Base-by-base conservation (phyloP, 2,329 filamentous ascomycete genomes). In the Domatiomyces globalis region DNA sequence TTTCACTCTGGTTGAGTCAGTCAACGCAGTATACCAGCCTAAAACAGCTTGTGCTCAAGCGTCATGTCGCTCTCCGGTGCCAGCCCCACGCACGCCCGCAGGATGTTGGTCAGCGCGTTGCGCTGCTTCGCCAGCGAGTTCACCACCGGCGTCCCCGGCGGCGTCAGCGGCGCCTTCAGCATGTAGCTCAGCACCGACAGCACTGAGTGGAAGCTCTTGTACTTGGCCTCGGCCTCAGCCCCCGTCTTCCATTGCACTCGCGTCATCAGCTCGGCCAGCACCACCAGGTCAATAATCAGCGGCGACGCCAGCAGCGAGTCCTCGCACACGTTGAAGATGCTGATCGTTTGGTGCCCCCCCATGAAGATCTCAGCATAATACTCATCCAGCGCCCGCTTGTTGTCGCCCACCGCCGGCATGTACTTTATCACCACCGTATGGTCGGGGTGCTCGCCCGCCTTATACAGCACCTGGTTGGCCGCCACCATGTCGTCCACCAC, bases 351-450 rank as follows among this genome's bases (percentile, higher is more conserved):
- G 73, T 96, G 92, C 43, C 92, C 92, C 60, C 92, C 92, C 72
- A 96, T 79, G 79, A 98, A 98, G 71, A 98, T 96, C 77, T 98
- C 90, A 51, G 88, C 92, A 62, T 95, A 95, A 79, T 98, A 98
- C 77, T 98, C 92, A 65, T 98, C 92, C 50, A 98, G 78, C 50
- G 92, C 92, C 66, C 92, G 88, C 81, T 98, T 98, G 79, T 95
- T 94, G 73, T 98, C 92, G 56, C 92, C 92, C 47, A 98, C 92
- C 57, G 89, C 87, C 36, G 92, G 92, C 89, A 98, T 95, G 77
- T 98, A 98, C 80, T 98, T 98, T 81, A 98, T 98, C 62, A 98
- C 92, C 54, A 98, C 92, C 54, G 87, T 94, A 75, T 98, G 92
- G 68, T 98, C 89, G 1, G 92, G 92, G 70, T 96, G 89, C 74